Evolutionary conservation across 768 basidiomycete species (phyloP), one percentile per base, ranked within the genome.

Genomic region (Panaeolus cyanescens): DNA sequence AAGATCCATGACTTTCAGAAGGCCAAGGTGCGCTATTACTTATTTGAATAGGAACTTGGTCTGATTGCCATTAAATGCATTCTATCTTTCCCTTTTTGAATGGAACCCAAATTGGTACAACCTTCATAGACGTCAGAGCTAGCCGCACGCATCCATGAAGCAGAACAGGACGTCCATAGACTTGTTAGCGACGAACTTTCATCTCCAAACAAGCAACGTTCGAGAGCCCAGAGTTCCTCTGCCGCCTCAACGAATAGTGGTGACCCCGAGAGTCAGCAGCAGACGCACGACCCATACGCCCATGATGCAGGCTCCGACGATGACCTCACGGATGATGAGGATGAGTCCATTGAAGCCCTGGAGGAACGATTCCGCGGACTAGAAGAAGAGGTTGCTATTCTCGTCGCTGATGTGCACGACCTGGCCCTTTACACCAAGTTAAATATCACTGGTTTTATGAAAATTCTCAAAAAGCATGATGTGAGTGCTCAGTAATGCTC

Each of bases 391-490:
- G 93, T 99, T 19, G 96, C 96, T 0, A 91, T 86, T 39, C 85
- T 99, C 42, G 96, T 99, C 17, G 96, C 96, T 0, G 91, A 93
- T 65, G 92, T 93, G 10, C 93, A 95, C 66, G 93, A 95, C 73
- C 82, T 96, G 37, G 95, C 95, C 1, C 79, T 98, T 31, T 84
- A 96, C 72, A 96, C 96, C 3, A 99, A 99, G 72, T 85, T 99
- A 58, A 99, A 99, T 73, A 95, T 98, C 69, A 98, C 97, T 1
- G 97, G 97, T 9, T 99, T 99, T 73, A 91, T 98, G 83, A 99
- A 99, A 78, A 98, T 98, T 63, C 80, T 98, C 63, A 98, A 99
- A 91, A 98, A 98, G 90, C 95, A 98, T 72, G 95, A 97, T 72
- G 94, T 95, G 68, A 65, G 82, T 74, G 40, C 28, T 55, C 19